Percentiles rank a stretch among this genome's conserved stretches.
phyloP scores from a whole-genome alignment of 352 stramenopile genomes.

The Globisporangium rhizosaccharum region DNA sequence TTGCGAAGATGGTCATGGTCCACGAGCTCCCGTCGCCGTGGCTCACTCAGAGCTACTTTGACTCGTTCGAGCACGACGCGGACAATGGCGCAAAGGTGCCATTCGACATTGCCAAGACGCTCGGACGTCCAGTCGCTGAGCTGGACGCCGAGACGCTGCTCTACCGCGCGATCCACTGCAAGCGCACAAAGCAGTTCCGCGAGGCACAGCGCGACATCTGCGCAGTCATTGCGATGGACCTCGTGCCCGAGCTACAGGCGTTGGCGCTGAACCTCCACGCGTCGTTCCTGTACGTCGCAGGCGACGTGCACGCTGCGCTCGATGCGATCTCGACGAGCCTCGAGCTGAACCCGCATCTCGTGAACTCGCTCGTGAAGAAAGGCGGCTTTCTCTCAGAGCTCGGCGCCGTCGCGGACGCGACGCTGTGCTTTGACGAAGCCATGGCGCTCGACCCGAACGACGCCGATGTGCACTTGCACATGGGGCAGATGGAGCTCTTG shows the following conservation, averaged over 20 bases:
- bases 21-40: constrained; percentile 72
- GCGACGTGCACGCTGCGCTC: constrained; percentile 68
- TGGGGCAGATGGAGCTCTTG: constrained; percentile 78
- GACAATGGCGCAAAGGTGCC: constrained; percentile 54
- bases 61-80: constrained; percentile 75
- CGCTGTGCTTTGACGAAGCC: constrained; percentile 55
- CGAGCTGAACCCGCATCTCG: constrained; percentile 36
- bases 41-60: constrained; percentile 84
- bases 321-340: constrained; percentile 60
- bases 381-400: constrained; percentile 75
- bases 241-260: constrained; percentile 34
- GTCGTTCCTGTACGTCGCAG: constrained; percentile 75
- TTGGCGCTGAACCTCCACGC: constrained; percentile 73
- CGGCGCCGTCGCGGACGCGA: constrained; percentile 57
- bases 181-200: constrained; percentile 50
- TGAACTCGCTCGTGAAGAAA: constrained; percentile 80
- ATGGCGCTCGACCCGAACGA: constrained; percentile 69
- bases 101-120: constrained; percentile 60
- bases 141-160: constrained; percentile 52
- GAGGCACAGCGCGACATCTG: constrained; percentile 45
- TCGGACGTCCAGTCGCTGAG: constrained; percentile 23
- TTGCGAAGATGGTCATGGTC: constrained; percentile 60
- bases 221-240: constrained; percentile 28
- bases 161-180: constrained; percentile 60
- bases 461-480: constrained; percentile 73